Evolutionary conservation across 129 eudicot genomes (phyloP).

Genomic region (Tanacetum coccineum): DNA sequence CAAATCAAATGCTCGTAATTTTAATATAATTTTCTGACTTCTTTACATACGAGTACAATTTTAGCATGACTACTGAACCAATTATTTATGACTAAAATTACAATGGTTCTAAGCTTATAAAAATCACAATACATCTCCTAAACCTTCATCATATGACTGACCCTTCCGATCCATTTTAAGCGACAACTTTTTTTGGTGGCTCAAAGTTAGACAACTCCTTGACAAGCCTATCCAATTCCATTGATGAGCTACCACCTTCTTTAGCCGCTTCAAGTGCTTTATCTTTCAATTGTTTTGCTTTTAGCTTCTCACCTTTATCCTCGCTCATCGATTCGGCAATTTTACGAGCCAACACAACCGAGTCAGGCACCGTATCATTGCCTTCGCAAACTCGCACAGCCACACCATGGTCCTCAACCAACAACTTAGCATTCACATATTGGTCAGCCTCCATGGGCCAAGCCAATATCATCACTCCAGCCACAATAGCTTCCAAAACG

Average conservation of each 20-base stretch:
- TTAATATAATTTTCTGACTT: too few species aligned
- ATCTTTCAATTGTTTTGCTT: too few species aligned
- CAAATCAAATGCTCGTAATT: too few species aligned
- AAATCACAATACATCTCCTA: neutral
- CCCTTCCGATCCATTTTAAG: neutral
- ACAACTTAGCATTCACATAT: conserved; percentile 50
- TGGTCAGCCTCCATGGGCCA: conserved; percentile 98
- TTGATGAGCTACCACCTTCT: too few species aligned
- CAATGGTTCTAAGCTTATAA: neutral
- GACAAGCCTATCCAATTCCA: too few species aligned
- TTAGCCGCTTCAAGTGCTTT: too few species aligned
- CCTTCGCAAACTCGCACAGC: conserved; percentile 63
- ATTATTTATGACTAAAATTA: neutral
- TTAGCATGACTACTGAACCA: too few species aligned
- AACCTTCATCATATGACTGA: neutral
- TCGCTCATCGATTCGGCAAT: conserved; percentile 43
- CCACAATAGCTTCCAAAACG: conserved; percentile 48
- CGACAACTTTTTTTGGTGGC: neutral
- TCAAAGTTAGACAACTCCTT: too few species aligned
- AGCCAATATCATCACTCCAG: conserved; percentile 58
- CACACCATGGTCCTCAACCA: conserved; percentile 53
- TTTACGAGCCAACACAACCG: conserved; percentile 40
- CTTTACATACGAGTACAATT: too few species aligned
- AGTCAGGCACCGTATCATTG: conserved; percentile 47
- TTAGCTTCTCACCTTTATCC: conserved; percentile 32